Conservation (phyloP, 208 protist species). For the Angomonas ambiguus region DNA sequence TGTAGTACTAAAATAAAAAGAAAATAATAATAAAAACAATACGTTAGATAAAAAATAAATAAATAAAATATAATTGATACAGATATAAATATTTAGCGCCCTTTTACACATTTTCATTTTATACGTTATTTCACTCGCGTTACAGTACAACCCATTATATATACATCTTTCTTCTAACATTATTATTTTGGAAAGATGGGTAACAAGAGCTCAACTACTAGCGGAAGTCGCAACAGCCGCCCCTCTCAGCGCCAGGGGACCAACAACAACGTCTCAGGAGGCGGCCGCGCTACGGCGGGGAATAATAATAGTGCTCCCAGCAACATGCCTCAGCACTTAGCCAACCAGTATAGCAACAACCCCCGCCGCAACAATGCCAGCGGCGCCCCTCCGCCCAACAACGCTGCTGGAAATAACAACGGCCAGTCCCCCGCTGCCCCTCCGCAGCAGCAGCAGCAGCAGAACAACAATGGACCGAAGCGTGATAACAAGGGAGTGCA, state of each 20-base stretch:
- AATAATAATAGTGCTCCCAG: conserved; percentile 20
- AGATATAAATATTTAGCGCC: conserved; percentile 8
- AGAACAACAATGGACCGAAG: conserved; percentile 20
- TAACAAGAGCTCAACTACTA: conserved; percentile 12
- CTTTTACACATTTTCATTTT: neutral
- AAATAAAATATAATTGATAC: conserved; percentile 5
- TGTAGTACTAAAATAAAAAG: neutral
- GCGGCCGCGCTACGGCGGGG: neutral
- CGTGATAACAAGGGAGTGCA: conserved; percentile 64
- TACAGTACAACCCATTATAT: too few species aligned
- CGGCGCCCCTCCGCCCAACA: conserved; percentile 21
- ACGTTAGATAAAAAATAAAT: conserved; percentile 1
- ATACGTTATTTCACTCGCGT: too few species aligned
- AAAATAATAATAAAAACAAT: conserved; percentile 2
- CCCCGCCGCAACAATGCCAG: conserved; percentile 19
- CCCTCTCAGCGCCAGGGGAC: conserved; percentile 1
- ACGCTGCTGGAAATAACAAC: conserved; percentile 14
- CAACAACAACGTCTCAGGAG: neutral
- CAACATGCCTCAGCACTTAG: conserved; percentile 70
- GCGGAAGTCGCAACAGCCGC: neutral
- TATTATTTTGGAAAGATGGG: conserved; percentile 7
- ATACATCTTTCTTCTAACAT: neutral
- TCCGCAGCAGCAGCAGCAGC: conserved; percentile 19
- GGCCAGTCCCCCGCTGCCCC: neutral
- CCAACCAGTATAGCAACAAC: conserved; percentile 59